Percentiles rank a stretch among this genome's conserved stretches.
These are phyloP conservation scores for Claviceps sp. DNA, from an alignment of 2,329 filamentous ascomycete species.

Conservation along the genomic window DNA sequence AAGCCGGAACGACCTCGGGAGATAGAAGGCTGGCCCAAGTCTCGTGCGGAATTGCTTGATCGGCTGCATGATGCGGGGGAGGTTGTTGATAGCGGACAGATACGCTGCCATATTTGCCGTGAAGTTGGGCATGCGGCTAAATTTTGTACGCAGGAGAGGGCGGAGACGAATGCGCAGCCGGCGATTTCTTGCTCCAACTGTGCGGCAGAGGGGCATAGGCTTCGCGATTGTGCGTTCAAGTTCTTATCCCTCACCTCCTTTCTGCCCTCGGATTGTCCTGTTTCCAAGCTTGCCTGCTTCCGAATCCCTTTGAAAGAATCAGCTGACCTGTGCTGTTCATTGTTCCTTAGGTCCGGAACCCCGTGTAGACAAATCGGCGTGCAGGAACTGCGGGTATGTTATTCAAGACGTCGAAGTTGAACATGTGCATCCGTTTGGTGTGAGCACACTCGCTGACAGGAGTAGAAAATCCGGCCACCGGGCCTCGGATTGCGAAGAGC, in stretches of 20 bases:
- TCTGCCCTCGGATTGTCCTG: too few relatives aligned
- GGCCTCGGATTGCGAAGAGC: conserved; percentile 39
- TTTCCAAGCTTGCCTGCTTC: too few relatives aligned
- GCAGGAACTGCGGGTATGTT: conserved; percentile 51
- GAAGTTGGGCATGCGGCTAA: conserved; percentile 51
- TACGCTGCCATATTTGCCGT: conserved; percentile 50
- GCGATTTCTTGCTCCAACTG: conserved; percentile 54
- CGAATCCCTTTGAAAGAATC: too few relatives aligned
- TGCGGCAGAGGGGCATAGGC: conserved; percentile 46
- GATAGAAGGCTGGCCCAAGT: conserved; percentile 44
- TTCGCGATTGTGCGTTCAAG: conserved; percentile 49
- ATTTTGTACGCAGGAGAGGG: conserved; percentile 44
- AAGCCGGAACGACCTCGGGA: conserved; percentile 47
- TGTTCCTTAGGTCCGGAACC: conserved; percentile 35
- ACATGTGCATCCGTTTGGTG: background rate
- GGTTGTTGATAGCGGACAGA: conserved; percentile 42
- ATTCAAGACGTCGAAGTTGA: background rate
- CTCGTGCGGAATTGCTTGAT: conserved; percentile 43
- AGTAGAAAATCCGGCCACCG: conserved; percentile 36
- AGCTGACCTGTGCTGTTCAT: conserved; percentile 4
- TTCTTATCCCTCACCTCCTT: background rate
- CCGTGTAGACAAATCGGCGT: conserved; percentile 50
- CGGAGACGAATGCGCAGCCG: conserved; percentile 29
- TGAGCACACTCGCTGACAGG: conserved; percentile 1
- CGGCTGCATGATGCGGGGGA: conserved; percentile 56